Evolutionary conservation across 225 moss, liverwort and hornwort genomes (phyloP), one percentile per base, ranked within the genome.

Genomic region (Takakia lepidozioides): DNA sequence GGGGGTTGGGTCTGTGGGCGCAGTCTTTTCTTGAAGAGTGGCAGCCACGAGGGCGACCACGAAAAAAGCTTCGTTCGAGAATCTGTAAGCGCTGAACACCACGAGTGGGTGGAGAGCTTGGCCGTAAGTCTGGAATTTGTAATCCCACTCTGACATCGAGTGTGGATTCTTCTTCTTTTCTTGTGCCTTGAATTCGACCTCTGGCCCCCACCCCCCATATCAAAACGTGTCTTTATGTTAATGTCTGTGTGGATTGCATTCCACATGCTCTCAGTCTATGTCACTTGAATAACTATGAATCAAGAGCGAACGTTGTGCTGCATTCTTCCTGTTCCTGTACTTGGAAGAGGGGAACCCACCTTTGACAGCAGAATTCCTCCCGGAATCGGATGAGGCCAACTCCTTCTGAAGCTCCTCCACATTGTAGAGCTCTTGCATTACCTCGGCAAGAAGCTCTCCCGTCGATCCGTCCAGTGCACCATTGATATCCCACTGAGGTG

Each of bases 41-140:
- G 7, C 55, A 23, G 68, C 63, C 17, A 70, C 37, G 16, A 82
- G 61, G 36, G 64, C 53, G 2, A 84, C 47, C 1, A 78, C 28
- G 19, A 58, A 60, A 18, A 82, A 82, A 1, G 50, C 16, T 0
- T 21, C 46, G 0, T 68, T 10, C 4, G 76, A 78, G 23, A 73
- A 69, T 29, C 84, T 46, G 46, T 79, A 73, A 0, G 84, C 67
- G 38, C 69, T 88, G 26, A 82, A 84, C 0, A 88, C 55, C 2
- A 88, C 57, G 0, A 88, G 29, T 2, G 75, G 67, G 13, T 74
- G 65, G 19, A 88, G 41, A 1, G 71, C 70, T 57, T 60, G 52
- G 3, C 80, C 72, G 25, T 78, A 81, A 30, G 67, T 68, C 2
- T 69, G 77, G 37, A 72, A 47, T 45, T 84, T 81, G 10, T 72